Percentiles rank a stretch among this genome's conserved stretches.
These are phyloP conservation scores for Aspergillus asperescens DNA, from an alignment of 495 filamentous ascomycete genomes.

Conservation along the genomic window DNA sequence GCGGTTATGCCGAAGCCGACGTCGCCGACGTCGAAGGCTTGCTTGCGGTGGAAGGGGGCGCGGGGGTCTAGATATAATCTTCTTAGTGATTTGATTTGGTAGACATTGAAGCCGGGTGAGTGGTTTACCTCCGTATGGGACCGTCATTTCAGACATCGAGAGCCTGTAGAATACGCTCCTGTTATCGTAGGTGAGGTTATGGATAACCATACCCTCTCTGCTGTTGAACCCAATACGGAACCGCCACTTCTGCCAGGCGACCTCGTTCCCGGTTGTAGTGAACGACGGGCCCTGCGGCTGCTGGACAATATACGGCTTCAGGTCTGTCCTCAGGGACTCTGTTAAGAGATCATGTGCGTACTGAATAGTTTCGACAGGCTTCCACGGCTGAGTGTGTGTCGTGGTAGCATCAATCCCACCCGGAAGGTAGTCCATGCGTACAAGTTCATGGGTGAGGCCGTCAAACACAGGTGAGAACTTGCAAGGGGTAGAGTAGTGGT, in stretches of 20 bases:
- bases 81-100: background rate
- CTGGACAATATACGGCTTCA: slow-evolving; percentile 72
- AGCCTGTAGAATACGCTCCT: slow-evolving; percentile 69
- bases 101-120: background rate
- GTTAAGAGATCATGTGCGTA: slow-evolving; percentile 41
- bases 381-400: slow-evolving; percentile 36
- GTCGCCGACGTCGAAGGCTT: slow-evolving; percentile 71
- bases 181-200: slow-evolving; percentile 64
- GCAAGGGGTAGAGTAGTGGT: slow-evolving; percentile 76
- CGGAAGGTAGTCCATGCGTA: slow-evolving; percentile 48
- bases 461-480: slow-evolving; percentile 74
- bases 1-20: slow-evolving; percentile 60
- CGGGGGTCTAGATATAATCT: slow-evolving; percentile 52
- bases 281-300: slow-evolving; percentile 80
- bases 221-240: slow-evolving; percentile 63
- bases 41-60: slow-evolving; percentile 62
- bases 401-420: slow-evolving; percentile 27
- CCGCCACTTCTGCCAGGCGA: slow-evolving; percentile 63
- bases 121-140: slow-evolving; percentile 49
- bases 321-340: slow-evolving; percentile 45
- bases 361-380: slow-evolving; percentile 51
- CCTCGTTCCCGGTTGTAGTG: slow-evolving; percentile 32
- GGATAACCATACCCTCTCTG: slow-evolving; percentile 57
- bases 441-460: slow-evolving; percentile 56
- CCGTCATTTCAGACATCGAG: slow-evolving; percentile 73